Conservation (phyloP, 495 filamentous ascomycete genomes). For the Penicillium egyptiacum region DNA sequence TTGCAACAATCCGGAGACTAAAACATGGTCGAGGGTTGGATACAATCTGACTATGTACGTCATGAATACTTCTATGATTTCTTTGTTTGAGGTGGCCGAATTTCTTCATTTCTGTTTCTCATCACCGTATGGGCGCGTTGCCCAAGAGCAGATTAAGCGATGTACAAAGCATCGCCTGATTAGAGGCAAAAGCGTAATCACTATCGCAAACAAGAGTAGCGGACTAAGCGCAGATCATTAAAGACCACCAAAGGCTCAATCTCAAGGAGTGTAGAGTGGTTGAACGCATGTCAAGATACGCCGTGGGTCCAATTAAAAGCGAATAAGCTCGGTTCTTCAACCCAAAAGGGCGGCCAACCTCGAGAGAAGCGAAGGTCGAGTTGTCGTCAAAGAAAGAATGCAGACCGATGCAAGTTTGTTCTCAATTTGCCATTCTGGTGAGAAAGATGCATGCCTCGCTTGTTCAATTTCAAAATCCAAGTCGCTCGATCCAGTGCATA, state of each 20-base stretch:
- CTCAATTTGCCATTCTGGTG: constrained; percentile 40
- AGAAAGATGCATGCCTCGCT: constrained; percentile 20
- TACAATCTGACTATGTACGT: neutral
- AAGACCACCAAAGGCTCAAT: neutral
- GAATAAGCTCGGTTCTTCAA: constrained; percentile 31
- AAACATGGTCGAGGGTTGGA: neutral
- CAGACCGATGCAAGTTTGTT: constrained; percentile 20
- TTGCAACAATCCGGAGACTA: neutral
- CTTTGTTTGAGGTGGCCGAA: constrained; percentile 44
- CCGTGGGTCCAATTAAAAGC: constrained; percentile 31
- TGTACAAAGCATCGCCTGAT: constrained; percentile 5
- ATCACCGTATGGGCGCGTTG: constrained; percentile 22
- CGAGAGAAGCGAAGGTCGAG: constrained; percentile 41
- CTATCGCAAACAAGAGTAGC: constrained; percentile 16
- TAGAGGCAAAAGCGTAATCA: constrained; percentile 22
- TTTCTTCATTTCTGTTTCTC: constrained; percentile 42
- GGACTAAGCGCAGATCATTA: constrained; percentile 13
- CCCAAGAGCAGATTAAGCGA: constrained; percentile 6
- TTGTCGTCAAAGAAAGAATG: constrained; percentile 30
- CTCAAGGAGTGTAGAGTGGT: constrained; percentile 22
- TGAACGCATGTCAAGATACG: constrained; percentile 25
- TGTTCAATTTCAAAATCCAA: constrained; percentile 29
- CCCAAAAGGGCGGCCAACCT: constrained; percentile 48
- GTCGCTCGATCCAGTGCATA: constrained; percentile 27
- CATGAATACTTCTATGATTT: neutral